These are phyloP conservation scores for Amylocystis lapponica DNA, from an alignment of 768 basidiomycete genomes.

Conservation along the genomic window DNA sequence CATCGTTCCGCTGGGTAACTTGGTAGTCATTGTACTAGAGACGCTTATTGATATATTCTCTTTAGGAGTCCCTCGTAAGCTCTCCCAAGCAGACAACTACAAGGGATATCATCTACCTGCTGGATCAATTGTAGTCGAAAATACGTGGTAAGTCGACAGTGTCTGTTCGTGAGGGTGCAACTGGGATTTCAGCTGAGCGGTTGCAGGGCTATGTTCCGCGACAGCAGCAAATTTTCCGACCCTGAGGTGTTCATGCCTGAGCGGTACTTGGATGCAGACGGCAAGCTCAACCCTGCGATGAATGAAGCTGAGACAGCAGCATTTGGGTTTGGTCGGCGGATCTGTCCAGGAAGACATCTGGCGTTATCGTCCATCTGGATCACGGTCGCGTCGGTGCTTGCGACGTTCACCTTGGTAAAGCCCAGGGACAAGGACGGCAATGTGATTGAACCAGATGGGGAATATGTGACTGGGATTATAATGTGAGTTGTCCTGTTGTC, in stretches of 20 bases:
- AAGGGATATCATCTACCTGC: constrained; percentile 2
- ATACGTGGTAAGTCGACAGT: constrained; percentile 1
- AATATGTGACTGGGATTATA: no score
- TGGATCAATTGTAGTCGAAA: constrained; percentile 1
- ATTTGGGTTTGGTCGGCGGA: constrained; percentile 33
- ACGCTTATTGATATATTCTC: no score
- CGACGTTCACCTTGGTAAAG: constrained; percentile 11
- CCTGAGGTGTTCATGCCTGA: constrained; percentile 33
- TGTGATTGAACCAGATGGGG: constrained; percentile 8
- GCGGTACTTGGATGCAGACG: constrained; percentile 33
- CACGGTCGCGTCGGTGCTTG: constrained; percentile 11
- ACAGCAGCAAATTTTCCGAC: constrained; percentile 28
- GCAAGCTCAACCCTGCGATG: constrained; percentile 26
- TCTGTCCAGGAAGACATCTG: constrained; percentile 5
- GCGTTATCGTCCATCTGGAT: constrained; percentile 15
- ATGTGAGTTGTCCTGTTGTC: no score
- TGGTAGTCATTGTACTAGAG: no score
- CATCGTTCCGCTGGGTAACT: constrained; percentile 14
- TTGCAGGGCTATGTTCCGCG: constrained; percentile 34
- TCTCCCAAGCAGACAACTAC: constrained; percentile 8
- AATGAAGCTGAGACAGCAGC: constrained; percentile 25
- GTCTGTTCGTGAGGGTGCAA: neutral
- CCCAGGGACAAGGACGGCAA: constrained; percentile 13
- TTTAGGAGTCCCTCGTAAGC: constrained; percentile 16
- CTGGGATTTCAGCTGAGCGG: neutral